Evolutionary conservation across 305 asterid species (phyloP).

Genomic region (Rubia occidens): DNA sequence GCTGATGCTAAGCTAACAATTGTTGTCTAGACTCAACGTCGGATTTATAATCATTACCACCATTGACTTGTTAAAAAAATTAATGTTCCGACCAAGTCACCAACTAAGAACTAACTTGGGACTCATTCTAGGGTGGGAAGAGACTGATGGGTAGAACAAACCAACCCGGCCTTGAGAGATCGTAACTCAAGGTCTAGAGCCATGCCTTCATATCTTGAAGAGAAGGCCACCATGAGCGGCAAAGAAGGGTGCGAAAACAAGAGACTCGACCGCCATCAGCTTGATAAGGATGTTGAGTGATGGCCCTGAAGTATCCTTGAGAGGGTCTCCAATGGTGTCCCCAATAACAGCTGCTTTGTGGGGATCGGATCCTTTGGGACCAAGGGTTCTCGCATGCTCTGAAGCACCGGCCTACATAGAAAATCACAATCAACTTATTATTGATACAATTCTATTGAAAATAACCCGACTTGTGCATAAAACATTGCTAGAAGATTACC

Average conservation of each 20-base stretch:
- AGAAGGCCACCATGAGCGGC: conserved; percentile 89
- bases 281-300: conserved; percentile 86
- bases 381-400: conserved; percentile 68
- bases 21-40: background rate
- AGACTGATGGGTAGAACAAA: too few relatives aligned
- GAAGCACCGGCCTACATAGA: conserved; percentile 75
- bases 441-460: background rate
- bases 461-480: background rate
- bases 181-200: background rate
- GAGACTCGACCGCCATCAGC: conserved; percentile 93
- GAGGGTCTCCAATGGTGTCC: conserved; percentile 87
- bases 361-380: conserved; percentile 92
- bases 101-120: conserved; percentile 24
- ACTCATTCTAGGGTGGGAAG: conserved; percentile 8
- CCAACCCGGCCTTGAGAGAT: background rate
- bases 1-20: conserved; percentile 12
- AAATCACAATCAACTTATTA: background rate
- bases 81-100: conserved; percentile 15
- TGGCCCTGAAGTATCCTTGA: conserved; percentile 95
- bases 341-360: conserved; percentile 95
- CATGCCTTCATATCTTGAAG: conserved; percentile 41
- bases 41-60: conserved; percentile 22
- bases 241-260: conserved; percentile 88
- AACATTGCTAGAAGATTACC: conserved; percentile 30
- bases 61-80: conserved; percentile 23